phyloP scores from a whole-genome alignment of 768 basidiomycete genomes.

The Amylocystis lapponica region DNA sequence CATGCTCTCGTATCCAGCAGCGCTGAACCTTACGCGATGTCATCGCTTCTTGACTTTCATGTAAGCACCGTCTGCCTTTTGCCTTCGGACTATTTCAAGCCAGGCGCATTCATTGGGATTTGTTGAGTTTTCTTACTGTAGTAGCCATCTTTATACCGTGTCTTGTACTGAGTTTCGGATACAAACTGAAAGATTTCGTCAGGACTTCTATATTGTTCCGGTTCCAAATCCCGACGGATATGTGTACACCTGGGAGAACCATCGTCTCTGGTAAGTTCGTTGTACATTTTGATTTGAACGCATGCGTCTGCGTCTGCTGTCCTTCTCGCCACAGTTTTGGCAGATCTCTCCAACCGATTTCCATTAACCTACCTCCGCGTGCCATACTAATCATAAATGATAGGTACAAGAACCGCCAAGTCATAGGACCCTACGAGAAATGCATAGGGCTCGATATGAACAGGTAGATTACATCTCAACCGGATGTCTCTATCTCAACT shows the following conservation, averaged over 20 bases:
- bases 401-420: constrained; percentile 70
- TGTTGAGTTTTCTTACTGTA: no score
- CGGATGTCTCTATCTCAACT: no score
- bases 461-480: constrained; percentile 39
- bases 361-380: no score
- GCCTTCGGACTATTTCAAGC: neutral
- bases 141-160: neutral
- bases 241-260: constrained; percentile 62
- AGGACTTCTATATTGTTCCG: constrained; percentile 67
- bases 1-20: constrained; percentile 58
- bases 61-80: constrained; percentile 30
- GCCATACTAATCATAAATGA: no score
- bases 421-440: constrained; percentile 38
- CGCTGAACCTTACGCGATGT: constrained; percentile 41
- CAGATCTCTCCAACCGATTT: neutral
- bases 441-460: constrained; percentile 80
- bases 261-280: constrained; percentile 52
- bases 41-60: constrained; percentile 46
- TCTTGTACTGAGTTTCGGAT: neutral
- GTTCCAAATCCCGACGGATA: constrained; percentile 71
- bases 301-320: no score
- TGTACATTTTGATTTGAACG: no score
- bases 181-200: neutral
- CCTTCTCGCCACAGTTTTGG: no score
- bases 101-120: no score